Base-by-base conservation (phyloP, 371 early-diverging fungal genomes). In the Globomyces sp. region DNA sequence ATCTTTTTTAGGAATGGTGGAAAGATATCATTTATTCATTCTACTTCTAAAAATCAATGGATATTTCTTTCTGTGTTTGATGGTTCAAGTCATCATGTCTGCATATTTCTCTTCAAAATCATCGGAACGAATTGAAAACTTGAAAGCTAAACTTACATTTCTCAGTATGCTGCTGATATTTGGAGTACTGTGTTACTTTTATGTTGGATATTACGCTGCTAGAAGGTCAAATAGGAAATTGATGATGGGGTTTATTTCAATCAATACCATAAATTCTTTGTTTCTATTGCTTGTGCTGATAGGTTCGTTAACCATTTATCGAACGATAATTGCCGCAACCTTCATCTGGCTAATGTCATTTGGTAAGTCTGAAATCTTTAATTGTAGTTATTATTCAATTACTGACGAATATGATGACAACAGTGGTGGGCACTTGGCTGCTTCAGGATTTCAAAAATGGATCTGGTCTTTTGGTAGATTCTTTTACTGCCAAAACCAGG, bases 21-120 rank as follows among this genome's bases (percentile, higher is more conserved):
- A 68, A 65, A 48, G 66, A 50, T 68, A 68, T 48, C 68, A 68
- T 2, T 10, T 65, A 6, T 68, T 67, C 39, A 64, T 68, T 43
- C 60, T 68, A 37, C 41, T 68, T 1, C 47, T 68, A 40, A 68
- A 68, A 43, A 40, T 68, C 3, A 68, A 68, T 40, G n/a, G 48
- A 1, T 68, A 48, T 58, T 68, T 68, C 51, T 68, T 65, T n/a
- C 49, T 68, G 43, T 69, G 68, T 3, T 51, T 68, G 52, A 42
- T 65, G 4, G 40, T 46, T 3, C 68, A 68, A 45, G 58, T 47
- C 45, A n/a, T 36, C 37, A 49, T 60, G 40, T 60, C 61, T 8
- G 34, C 36, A 36, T 60, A 60, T 44, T 34, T 49, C n/a, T 49
- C 13, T 13, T 46, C 9, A 46, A 44, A 8, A 49, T 39, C 13